Conservation (phyloP, 2,329 filamentous ascomycete species). For the Aspergillus novofumigatus region DNA sequence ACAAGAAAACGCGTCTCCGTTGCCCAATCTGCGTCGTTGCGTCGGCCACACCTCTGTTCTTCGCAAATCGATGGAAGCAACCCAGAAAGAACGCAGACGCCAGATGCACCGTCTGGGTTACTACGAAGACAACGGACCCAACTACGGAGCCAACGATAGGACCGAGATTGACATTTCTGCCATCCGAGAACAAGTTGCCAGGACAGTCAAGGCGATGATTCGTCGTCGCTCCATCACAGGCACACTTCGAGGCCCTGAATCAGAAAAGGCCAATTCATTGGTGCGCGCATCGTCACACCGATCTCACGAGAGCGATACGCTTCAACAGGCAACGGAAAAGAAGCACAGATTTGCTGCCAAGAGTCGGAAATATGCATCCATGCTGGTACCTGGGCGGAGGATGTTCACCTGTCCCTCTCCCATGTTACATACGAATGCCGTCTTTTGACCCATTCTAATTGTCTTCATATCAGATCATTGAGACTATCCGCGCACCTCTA, state of each 20-base stretch:
- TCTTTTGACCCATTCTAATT: neutral
- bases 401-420: neutral
- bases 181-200: slow-evolving; percentile 8
- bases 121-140: neutral
- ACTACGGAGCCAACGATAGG: neutral
- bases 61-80: slow-evolving; percentile 10
- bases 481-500: neutral
- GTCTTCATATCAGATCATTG: neutral
- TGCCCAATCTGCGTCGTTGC: slow-evolving; percentile 14
- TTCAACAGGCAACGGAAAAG: neutral
- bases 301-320: neutral
- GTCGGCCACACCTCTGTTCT: slow-evolving; percentile 14
- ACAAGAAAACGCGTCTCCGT: slow-evolving; percentile 8
- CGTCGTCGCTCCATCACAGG: neutral
- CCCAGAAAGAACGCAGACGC: slow-evolving; percentile 5
- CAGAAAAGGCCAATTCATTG: neutral
- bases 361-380: neutral
- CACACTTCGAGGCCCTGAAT: neutral
- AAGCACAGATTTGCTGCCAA: neutral
- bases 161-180: neutral
- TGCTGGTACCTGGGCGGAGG: neutral
- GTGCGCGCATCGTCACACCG: neutral
- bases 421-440: neutral
- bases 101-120: neutral
- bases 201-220: slow-evolving; percentile 10